phyloP scores from a whole-genome alignment of 1,284 basidiomycete genomes.

The Boletellus deceptivus region DNA sequence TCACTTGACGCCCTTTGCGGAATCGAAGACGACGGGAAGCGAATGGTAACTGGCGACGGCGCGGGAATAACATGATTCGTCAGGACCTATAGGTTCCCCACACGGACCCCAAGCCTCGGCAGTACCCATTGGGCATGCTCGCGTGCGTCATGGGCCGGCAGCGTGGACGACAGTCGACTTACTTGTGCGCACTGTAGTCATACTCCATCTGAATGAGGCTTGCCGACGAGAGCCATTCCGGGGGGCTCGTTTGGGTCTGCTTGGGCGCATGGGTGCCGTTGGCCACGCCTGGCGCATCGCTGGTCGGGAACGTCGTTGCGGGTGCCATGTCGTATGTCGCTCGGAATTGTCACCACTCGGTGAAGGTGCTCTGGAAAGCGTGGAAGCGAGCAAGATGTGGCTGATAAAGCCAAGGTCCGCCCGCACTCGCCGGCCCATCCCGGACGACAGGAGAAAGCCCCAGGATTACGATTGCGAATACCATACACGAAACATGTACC shows the following conservation, averaged over 20 bases:
- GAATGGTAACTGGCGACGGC: conserved; percentile 82
- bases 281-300: background rate
- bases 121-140: background rate
- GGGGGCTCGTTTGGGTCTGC: conserved; percentile 6
- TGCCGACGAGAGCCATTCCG: conserved; percentile 45
- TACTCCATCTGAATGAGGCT: conserved; percentile 83
- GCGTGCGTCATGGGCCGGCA: background rate
- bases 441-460: no score
- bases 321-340: conserved; percentile 22
- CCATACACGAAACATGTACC: background rate
- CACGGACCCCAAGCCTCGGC: background rate
- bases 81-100: background rate
- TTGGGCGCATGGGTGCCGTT: conserved; percentile 17
- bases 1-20: conserved; percentile 86
- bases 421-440: conserved; percentile 1
- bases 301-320: conserved; percentile 11
- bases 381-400: background rate
- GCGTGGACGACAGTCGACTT: conserved; percentile 37
- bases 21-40: conserved; percentile 91
- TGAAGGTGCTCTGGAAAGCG: no score
- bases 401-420: conserved; percentile 15
- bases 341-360: no score
- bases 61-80: conserved; percentile 29
- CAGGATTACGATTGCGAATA: background rate
- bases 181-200: conserved; percentile 87